These are phyloP conservation scores for Diaporthe nobilis DNA, from an alignment of 2,329 filamentous ascomycete species.

Conservation along the genomic window DNA sequence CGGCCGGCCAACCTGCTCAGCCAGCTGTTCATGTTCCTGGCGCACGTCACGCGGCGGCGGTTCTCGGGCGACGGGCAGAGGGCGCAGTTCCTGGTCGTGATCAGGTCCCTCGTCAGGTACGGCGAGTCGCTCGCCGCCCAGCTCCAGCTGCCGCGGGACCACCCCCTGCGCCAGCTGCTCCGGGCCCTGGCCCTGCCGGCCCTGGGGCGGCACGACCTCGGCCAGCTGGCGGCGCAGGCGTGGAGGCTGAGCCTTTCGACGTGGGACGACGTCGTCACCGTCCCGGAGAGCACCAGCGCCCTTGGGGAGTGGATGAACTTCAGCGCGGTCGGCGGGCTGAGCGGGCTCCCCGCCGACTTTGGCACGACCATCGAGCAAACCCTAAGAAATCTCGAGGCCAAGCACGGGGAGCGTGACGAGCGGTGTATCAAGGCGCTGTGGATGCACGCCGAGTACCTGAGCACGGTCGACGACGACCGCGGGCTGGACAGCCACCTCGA, in stretches of 20 bases:
- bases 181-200: background rate
- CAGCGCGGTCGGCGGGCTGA: background rate
- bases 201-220: slow-evolving; percentile 18
- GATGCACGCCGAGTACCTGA: slow-evolving; percentile 13
- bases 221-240: slow-evolving; percentile 17
- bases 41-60: slow-evolving; percentile 20
- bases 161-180: slow-evolving; percentile 27
- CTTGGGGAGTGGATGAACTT: slow-evolving; percentile 16
- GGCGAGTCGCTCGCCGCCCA: slow-evolving; percentile 8
- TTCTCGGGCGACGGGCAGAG: background rate
- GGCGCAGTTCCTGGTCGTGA: slow-evolving; percentile 27
- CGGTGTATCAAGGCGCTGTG: slow-evolving; percentile 8
- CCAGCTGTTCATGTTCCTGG: slow-evolving; percentile 34
- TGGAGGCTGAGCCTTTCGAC: slow-evolving; percentile 31
- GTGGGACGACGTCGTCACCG: slow-evolving; percentile 28
- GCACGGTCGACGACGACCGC: background rate
- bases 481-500: slow-evolving; percentile 5
- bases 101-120: slow-evolving; percentile 31
- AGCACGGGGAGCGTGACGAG: slow-evolving; percentile 12
- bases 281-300: slow-evolving; percentile 2
- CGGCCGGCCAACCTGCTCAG: slow-evolving; percentile 30
- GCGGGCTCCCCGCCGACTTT: background rate
- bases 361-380: slow-evolving; percentile 9
- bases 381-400: slow-evolving; percentile 5
- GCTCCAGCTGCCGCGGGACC: background rate